Conservation (phyloP, 176 grass and related monocot species). For the Phyllostachys edulis region DNA sequence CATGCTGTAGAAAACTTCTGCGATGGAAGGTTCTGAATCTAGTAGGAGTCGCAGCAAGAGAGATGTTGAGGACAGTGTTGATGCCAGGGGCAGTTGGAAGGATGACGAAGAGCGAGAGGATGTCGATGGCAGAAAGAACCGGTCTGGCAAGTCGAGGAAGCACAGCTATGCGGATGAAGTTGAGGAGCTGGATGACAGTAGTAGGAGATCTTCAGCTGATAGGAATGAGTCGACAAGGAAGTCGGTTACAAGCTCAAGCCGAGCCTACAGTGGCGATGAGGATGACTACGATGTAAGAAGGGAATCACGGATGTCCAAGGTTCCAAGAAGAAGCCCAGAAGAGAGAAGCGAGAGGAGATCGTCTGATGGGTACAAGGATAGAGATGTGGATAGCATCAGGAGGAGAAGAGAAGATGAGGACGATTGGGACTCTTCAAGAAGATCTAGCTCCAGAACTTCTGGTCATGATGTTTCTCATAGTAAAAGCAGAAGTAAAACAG, state of each 20-base stretch:
- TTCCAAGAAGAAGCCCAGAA: slow-evolving; percentile 45
- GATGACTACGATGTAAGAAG: slow-evolving; percentile 30
- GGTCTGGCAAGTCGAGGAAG: slow-evolving; percentile 46
- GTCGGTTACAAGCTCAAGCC: slow-evolving; percentile 14
- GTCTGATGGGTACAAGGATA: slow-evolving; percentile 36
- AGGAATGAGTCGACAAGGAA: slow-evolving; percentile 34
- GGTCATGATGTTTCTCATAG: slow-evolving; percentile 7
- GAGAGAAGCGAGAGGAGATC: slow-evolving; percentile 43
- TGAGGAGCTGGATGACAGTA: slow-evolving; percentile 36
- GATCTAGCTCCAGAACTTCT: slow-evolving; percentile 37
- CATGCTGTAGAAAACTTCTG: background rate
- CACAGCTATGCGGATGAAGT: slow-evolving; percentile 34
- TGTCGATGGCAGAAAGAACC: slow-evolving; percentile 34
- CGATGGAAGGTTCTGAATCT: slow-evolving; percentile 31
- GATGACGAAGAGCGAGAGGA: slow-evolving; percentile 39
- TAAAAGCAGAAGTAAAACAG: slow-evolving; percentile 24
- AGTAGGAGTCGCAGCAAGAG: slow-evolving; percentile 43
- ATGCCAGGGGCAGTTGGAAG: slow-evolving; percentile 32
- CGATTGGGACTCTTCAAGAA: slow-evolving; percentile 48
- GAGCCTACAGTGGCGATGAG: slow-evolving; percentile 23
- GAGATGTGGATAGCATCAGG: slow-evolving; percentile 35
- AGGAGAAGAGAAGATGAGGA: slow-evolving; percentile 45
- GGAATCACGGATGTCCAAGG: slow-evolving; percentile 37
- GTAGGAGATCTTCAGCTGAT: slow-evolving; percentile 33
- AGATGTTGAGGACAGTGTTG: slow-evolving; percentile 39